These are phyloP conservation scores for Knufia fluminis DNA, from an alignment of 2,329 filamentous ascomycete species.

Conservation along the genomic window DNA sequence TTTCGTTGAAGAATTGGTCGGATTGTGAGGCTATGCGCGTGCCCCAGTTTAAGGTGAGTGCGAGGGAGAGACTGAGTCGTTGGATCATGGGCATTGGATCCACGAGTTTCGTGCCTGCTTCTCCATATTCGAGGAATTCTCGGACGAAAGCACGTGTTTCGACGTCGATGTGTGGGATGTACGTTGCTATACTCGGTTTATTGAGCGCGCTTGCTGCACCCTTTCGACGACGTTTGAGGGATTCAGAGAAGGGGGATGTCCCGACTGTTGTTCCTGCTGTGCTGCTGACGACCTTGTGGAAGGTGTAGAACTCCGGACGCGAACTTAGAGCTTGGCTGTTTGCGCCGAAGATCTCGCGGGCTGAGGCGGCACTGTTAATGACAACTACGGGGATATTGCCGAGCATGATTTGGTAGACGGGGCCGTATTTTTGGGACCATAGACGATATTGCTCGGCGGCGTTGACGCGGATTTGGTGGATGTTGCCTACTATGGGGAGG, in stretches of 20 bases:
- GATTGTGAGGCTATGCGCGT: slow-evolving; percentile 51
- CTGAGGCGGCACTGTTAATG: slow-evolving; percentile 46
- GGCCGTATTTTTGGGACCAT: slow-evolving; percentile 43
- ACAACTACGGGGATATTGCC: slow-evolving; percentile 50
- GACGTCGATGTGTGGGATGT: slow-evolving; percentile 52
- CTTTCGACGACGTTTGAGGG: slow-evolving; percentile 54
- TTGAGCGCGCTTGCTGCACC: slow-evolving; percentile 58
- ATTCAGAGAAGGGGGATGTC: slow-evolving; percentile 58
- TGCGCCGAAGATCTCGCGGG: slow-evolving; percentile 43
- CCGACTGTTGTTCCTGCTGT: slow-evolving; percentile 60
- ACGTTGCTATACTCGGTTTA: slow-evolving; percentile 54
- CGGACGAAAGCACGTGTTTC: slow-evolving; percentile 55
- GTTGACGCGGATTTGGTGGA: slow-evolving; percentile 46
- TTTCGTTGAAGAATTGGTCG: slow-evolving; percentile 53
- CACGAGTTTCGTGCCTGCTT: slow-evolving; percentile 44
- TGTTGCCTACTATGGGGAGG: slow-evolving; percentile 46
- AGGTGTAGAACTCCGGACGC: slow-evolving; percentile 50
- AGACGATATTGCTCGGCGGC: slow-evolving; percentile 49
- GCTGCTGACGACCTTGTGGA: slow-evolving; percentile 42
- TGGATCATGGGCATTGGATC: slow-evolving; percentile 63
- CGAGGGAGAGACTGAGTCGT: slow-evolving; percentile 52
- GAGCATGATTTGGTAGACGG: slow-evolving; percentile 49
- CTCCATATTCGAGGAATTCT: slow-evolving; percentile 51
- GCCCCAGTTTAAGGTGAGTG: slow-evolving; percentile 59
- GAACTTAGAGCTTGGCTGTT: slow-evolving; percentile 48